Conservation (phyloP, 345 rosid species). For the Rhodomyrtus tomentosa region DNA sequence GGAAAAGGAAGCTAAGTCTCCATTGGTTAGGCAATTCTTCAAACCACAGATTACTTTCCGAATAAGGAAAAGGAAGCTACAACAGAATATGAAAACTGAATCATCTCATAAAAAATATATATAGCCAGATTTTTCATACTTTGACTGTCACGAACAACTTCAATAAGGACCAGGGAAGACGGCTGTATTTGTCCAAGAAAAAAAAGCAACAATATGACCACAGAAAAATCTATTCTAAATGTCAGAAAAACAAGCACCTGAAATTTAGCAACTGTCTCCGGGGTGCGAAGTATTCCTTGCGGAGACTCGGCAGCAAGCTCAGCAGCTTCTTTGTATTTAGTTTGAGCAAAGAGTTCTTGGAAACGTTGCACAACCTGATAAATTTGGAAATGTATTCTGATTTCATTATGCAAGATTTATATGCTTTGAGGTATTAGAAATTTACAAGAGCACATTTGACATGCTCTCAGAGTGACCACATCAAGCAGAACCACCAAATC, state of each 20-base stretch:
- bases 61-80: not conserved
- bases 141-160: not conserved
- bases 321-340: conserved; percentile 98
- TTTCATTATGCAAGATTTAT: not conserved
- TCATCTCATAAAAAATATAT: not conserved
- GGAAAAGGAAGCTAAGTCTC: not conserved
- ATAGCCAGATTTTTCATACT: not conserved
- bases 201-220: not conserved
- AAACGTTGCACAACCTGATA: conserved; percentile 95
- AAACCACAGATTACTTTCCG: not conserved
- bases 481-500: not conserved
- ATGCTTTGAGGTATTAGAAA: not conserved
- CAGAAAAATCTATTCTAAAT: not conserved
- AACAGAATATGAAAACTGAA: not conserved
- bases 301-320: conserved; percentile 99
- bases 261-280: conserved; percentile 94
- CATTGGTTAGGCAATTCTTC: not conserved
- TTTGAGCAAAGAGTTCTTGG: conserved; percentile 94
- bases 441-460: not conserved
- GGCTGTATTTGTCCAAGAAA: not conserved
- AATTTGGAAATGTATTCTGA: not conserved
- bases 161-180: not conserved
- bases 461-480: not conserved
- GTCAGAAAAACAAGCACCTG: conserved; percentile 44
- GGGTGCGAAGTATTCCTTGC: conserved; percentile 91